Evolutionary conservation across 2,329 filamentous ascomycete species (phyloP).

Genomic region (Verticillium zaregamsianum): DNA sequence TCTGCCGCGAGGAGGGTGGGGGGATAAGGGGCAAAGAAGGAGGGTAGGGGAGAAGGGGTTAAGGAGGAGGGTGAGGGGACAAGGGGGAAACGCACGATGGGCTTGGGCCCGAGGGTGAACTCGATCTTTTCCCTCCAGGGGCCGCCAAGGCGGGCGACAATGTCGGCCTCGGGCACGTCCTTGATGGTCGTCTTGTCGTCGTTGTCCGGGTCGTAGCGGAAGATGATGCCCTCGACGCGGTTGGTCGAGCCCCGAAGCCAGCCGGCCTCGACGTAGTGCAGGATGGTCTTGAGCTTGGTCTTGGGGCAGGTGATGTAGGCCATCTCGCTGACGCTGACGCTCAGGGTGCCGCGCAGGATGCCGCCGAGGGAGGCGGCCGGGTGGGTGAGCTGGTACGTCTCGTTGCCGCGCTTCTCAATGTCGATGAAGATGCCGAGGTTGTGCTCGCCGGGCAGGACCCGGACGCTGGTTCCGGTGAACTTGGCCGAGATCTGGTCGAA

Average conservation of each 20-base stretch:
- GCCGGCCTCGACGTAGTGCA: slow-evolving; percentile 90
- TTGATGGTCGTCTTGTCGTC: slow-evolving; percentile 76
- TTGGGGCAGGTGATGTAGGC: slow-evolving; percentile 88
- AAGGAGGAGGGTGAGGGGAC: too few relatives aligned
- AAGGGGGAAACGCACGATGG: slow-evolving; percentile 47
- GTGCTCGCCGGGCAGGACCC: slow-evolving; percentile 85
- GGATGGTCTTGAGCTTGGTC: slow-evolving; percentile 84
- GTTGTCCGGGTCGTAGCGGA: slow-evolving; percentile 83
- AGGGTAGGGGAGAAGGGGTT: neutral
- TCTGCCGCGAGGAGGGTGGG: too few relatives aligned
- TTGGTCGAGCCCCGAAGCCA: slow-evolving; percentile 93
- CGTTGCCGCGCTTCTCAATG: slow-evolving; percentile 71
- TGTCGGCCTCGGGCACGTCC: slow-evolving; percentile 80
- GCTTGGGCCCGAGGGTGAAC: slow-evolving; percentile 57
- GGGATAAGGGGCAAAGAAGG: neutral
- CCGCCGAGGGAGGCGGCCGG: slow-evolving; percentile 91
- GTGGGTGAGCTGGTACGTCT: slow-evolving; percentile 93
- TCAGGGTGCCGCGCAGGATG: slow-evolving; percentile 79
- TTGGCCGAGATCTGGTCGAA: slow-evolving; percentile 97
- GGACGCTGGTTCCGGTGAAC: slow-evolving; percentile 93
- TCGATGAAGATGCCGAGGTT: slow-evolving; percentile 96
- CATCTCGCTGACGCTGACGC: slow-evolving; percentile 83
- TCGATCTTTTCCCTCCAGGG: slow-evolving; percentile 74
- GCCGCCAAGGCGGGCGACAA: slow-evolving; percentile 78
- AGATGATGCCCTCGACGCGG: slow-evolving; percentile 85